A percentile compares a stretch with the other conserved stretches of the same genome.
Conservation (phyloP, 164 flowering plant genomes). For the Vitis cinerea region DNA sequence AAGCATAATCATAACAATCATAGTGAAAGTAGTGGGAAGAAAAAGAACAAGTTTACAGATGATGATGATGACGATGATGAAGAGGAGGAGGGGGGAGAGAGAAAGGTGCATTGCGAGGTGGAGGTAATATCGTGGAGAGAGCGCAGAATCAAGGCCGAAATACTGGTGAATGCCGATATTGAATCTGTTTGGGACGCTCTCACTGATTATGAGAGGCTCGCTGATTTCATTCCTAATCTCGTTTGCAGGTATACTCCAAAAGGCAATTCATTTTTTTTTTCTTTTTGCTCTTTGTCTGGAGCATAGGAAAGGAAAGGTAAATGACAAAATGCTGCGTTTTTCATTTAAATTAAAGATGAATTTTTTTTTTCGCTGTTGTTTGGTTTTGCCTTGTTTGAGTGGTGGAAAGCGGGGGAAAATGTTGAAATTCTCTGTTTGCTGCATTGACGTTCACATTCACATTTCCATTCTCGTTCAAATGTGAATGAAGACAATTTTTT, state of each 20-base stretch:
- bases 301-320: too few species aligned
- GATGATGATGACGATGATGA: constrained; percentile 10
- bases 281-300: not conserved
- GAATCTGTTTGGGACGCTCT: constrained; percentile 80
- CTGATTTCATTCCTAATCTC: constrained; percentile 91
- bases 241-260: constrained; percentile 54
- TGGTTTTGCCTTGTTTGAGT: not conserved
- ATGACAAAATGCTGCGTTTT: not conserved
- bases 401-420: too few species aligned
- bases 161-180: constrained; percentile 57
- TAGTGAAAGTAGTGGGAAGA: not conserved
- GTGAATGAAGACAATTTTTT: too few species aligned
- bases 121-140: constrained; percentile 97
- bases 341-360: not conserved
- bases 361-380: not conserved
- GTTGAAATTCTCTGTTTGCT: too few species aligned
- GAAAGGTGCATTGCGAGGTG: constrained; percentile 70
- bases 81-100: constrained; percentile 16
- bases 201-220: constrained; percentile 92
- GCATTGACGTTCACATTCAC: too few species aligned
- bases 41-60: not conserved
- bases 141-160: constrained; percentile 63
- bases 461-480: too few species aligned
- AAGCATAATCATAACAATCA: not conserved
- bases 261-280: not conserved